Conservation (phyloP, 371 early-diverging fungal genomes). For the Mortierella sp. region DNA sequence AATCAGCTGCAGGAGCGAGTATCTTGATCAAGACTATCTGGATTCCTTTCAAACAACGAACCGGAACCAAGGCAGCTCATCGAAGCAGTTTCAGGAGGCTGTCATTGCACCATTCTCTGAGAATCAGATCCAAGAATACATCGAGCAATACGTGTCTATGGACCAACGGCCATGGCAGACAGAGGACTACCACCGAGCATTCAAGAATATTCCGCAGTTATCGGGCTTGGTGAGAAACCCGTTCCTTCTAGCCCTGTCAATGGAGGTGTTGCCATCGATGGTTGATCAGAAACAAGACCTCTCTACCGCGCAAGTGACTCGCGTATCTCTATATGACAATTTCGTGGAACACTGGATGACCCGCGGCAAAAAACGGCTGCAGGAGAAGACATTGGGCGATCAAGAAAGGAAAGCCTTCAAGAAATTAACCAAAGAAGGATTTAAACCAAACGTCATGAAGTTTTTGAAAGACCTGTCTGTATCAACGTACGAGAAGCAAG, state of each 20-base stretch:
- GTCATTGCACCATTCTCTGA: constrained; percentile 17
- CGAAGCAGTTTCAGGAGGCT: constrained; percentile 5
- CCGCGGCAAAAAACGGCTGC: background rate
- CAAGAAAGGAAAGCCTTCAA: background rate
- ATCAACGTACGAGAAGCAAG: background rate
- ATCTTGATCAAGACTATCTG: constrained; percentile 7
- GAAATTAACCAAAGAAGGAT: background rate
- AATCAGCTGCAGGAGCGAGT: constrained; percentile 17
- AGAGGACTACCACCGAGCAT: background rate
- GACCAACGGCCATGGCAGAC: background rate
- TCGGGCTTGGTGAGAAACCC: background rate
- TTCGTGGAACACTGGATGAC: constrained; percentile 3
- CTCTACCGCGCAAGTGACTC: background rate
- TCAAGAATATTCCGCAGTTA: background rate
- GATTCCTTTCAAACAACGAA: background rate
- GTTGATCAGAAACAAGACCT: background rate
- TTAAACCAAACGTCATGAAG: background rate
- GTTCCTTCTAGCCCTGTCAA: background rate
- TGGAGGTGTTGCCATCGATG: constrained; percentile 7
- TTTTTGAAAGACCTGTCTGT: constrained; percentile 2
- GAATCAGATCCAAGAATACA: constrained; percentile 13
- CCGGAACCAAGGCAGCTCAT: background rate
- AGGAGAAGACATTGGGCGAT: background rate
- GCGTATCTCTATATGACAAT: constrained; percentile 10
- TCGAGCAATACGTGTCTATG: constrained; percentile 1